Conservation (phyloP, 2,329 filamentous ascomycete species). For the Aspergillus spinulosporus region DNA sequence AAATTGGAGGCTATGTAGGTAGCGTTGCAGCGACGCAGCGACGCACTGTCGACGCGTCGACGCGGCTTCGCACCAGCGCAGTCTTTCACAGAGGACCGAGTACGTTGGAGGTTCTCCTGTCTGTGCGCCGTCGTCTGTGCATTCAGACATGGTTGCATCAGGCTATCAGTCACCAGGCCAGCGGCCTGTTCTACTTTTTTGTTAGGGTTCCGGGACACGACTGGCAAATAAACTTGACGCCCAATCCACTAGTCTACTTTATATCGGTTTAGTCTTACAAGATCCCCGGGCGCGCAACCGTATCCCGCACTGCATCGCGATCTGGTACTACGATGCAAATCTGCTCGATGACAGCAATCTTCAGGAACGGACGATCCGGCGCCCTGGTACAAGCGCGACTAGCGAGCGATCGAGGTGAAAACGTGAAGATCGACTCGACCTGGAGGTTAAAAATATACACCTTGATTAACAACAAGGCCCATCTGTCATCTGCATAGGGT, state of each 20-base stretch:
- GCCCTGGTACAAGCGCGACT: background rate
- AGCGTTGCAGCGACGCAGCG: no score
- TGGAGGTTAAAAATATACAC: conserved; percentile 5
- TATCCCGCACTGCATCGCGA: background rate
- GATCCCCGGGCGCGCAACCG: background rate
- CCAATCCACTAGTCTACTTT: background rate
- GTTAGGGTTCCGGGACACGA: background rate
- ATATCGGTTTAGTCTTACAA: background rate
- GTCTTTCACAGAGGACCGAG: background rate
- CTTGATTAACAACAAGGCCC: conserved; percentile 9
- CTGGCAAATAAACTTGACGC: background rate
- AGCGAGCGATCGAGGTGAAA: conserved; percentile 3
- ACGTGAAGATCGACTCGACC: conserved; percentile 9
- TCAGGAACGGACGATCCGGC: conserved; percentile 2
- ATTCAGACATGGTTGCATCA: background rate
- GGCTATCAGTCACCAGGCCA: background rate
- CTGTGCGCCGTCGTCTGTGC: background rate
- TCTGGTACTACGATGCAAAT: background rate
- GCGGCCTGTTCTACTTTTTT: background rate
- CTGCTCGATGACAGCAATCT: background rate
- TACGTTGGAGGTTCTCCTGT: background rate
- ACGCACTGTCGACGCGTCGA: background rate
- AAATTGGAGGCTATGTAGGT: background rate
- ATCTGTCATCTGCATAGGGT: conserved; percentile 39
- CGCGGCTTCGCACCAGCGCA: background rate